Evolutionary conservation across 2,329 filamentous ascomycete genomes (phyloP).

Genomic region (Xylaria arbuscula): DNA sequence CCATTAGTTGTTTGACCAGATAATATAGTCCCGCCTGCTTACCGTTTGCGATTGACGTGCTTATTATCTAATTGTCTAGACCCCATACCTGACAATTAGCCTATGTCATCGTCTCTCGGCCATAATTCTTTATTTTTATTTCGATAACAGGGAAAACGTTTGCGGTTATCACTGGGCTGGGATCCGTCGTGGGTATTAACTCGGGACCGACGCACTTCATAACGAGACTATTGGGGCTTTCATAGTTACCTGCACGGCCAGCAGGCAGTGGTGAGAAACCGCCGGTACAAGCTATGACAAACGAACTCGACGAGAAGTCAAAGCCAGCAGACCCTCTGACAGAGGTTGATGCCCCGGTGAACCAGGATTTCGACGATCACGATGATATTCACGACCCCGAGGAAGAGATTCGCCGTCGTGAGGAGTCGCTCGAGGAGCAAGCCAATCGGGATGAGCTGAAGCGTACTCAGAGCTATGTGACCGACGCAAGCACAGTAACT

Average conservation of each 20-base stretch:
- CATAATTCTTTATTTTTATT: background rate
- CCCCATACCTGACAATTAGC: slow-evolving; percentile 1
- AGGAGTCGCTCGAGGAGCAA: slow-evolving; percentile 46
- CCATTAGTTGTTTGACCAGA: background rate
- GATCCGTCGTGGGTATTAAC: background rate
- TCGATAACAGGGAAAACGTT: too few species aligned
- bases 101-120: slow-evolving; percentile 7
- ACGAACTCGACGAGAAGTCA: slow-evolving; percentile 44
- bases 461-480: slow-evolving; percentile 64
- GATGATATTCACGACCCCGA: slow-evolving; percentile 45
- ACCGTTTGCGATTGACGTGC: slow-evolving; percentile 9
- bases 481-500: slow-evolving; percentile 62
- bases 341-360: slow-evolving; percentile 39
- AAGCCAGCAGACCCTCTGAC: slow-evolving; percentile 44
- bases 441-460: slow-evolving; percentile 52
- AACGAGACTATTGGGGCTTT: background rate
- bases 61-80: slow-evolving; percentile 7
- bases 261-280: slow-evolving; percentile 12
- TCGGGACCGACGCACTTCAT: background rate
- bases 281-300: slow-evolving; percentile 43
- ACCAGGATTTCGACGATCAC: slow-evolving; percentile 38
- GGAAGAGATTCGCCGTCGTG: slow-evolving; percentile 45
- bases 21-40: slow-evolving; percentile 2
- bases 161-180: background rate
- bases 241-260: slow-evolving; percentile 4